phyloP scores from a whole-genome alignment of 2,329 filamentous ascomycete genomes.

The Beauveria rudraprayagi region DNA sequence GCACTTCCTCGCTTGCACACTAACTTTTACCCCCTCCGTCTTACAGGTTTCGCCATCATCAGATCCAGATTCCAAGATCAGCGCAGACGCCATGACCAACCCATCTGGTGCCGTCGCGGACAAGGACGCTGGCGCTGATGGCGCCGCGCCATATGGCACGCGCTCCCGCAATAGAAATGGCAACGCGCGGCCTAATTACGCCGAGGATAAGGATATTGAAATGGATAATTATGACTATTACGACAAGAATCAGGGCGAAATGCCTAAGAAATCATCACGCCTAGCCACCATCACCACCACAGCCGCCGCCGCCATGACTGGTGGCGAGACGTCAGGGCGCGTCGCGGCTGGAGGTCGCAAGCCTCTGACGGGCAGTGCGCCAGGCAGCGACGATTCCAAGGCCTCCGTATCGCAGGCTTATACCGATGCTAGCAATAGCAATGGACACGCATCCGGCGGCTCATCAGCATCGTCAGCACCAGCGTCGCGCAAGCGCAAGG shows the following conservation, averaged over 20 bases:
- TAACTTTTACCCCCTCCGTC: slow-evolving; percentile 10
- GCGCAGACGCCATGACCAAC: slow-evolving; percentile 37
- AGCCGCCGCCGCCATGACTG: slow-evolving; percentile 21
- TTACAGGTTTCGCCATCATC: slow-evolving; percentile 28
- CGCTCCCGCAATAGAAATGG: slow-evolving; percentile 83
- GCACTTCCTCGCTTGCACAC: neutral
- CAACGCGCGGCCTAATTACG: slow-evolving; percentile 81
- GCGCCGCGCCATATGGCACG: slow-evolving; percentile 74
- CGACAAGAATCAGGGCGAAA: slow-evolving; percentile 46
- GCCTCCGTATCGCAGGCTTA: slow-evolving; percentile 26
- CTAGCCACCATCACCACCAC: slow-evolving; percentile 29
- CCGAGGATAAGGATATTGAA: slow-evolving; percentile 86
- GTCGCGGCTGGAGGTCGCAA: slow-evolving; percentile 33
- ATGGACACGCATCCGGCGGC: slow-evolving; percentile 15
- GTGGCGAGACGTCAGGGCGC: slow-evolving; percentile 23
- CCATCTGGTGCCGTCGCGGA: slow-evolving; percentile 35
- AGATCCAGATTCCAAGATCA: slow-evolving; percentile 25
- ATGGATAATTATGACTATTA: slow-evolving; percentile 72
- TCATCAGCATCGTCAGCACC: slow-evolving; percentile 43
- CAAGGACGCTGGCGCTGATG: slow-evolving; percentile 44
- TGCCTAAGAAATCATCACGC: slow-evolving; percentile 46
- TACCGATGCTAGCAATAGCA: slow-evolving; percentile 17
- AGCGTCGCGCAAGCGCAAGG: slow-evolving; percentile 78
- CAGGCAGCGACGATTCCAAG: slow-evolving; percentile 32
- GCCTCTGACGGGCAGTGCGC: slow-evolving; percentile 14